Percentiles rank a stretch among this genome's conserved stretches.
Conservation (phyloP, 2,329 filamentous ascomycete genomes). For the Trichoderma hamatum region DNA sequence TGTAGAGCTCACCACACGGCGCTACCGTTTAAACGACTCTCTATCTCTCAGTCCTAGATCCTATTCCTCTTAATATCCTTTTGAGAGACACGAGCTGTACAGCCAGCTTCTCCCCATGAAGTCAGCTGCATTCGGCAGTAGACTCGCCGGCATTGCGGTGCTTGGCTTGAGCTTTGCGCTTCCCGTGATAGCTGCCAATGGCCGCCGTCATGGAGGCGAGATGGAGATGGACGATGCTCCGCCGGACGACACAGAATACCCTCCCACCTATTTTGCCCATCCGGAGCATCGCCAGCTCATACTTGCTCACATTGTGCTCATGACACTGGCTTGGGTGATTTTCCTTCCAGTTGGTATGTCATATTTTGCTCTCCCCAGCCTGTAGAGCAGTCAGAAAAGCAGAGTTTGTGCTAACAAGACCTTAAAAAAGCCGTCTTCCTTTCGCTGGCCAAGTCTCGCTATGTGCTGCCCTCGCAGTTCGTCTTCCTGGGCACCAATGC, state of each 20-base stretch:
- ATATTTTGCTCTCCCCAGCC: background rate
- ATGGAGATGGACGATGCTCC: conserved; percentile 18
- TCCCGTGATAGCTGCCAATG: conserved; percentile 26
- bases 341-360: conserved; percentile 70
- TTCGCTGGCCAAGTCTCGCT: conserved; percentile 77
- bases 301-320: conserved; percentile 70
- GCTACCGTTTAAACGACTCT: background rate
- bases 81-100: background rate
- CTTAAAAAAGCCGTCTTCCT: conserved; percentile 72
- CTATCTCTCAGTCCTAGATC: background rate
- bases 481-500: conserved; percentile 66
- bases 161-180: conserved; percentile 23
- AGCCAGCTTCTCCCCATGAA: conserved; percentile 19
- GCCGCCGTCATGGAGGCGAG: conserved; percentile 29
- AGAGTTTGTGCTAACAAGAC: background rate
- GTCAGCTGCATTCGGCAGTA: background rate
- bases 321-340: conserved; percentile 73
- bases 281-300: conserved; percentile 59
- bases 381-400: background rate
- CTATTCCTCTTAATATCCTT: background rate
- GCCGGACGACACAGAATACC: conserved; percentile 39
- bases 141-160: conserved; percentile 23
- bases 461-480: conserved; percentile 70
- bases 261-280: conserved; percentile 63
- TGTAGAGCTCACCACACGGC: background rate